These are phyloP conservation scores for Aurantiochytrium sp. DNA, from an alignment of 108 stramenopile genomes.

Conservation along the genomic window DNA sequence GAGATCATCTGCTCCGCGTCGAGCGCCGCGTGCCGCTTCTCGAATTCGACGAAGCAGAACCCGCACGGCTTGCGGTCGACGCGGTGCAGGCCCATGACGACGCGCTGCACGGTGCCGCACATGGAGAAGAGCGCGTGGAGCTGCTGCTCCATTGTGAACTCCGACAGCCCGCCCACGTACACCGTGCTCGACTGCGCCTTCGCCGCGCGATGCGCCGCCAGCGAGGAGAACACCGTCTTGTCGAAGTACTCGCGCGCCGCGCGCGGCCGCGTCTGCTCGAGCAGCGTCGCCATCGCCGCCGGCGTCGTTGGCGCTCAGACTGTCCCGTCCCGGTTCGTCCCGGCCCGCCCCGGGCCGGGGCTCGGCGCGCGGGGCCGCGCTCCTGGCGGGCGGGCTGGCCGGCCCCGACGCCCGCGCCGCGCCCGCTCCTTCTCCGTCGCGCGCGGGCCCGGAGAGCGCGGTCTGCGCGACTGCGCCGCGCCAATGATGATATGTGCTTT, in stretches of 20 bases:
- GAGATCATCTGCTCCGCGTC: not conserved
- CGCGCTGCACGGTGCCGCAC: not conserved
- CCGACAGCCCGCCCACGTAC: not conserved
- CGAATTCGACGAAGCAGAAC: slow-evolving; percentile 26
- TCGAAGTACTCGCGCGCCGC: slow-evolving; percentile 1
- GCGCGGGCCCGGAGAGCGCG: too few relatives aligned
- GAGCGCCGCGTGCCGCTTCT: not conserved
- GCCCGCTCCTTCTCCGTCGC: too few relatives aligned
- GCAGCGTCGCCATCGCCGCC: not conserved
- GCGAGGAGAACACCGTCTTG: not conserved
- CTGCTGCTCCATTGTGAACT: not conserved
- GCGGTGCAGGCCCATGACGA: slow-evolving; percentile 11
- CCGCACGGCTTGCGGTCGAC: slow-evolving; percentile 25
- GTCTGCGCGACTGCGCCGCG: too few relatives aligned
- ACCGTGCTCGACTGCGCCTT: not conserved
- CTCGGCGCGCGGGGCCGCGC: too few relatives aligned
- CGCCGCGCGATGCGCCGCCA: not conserved
- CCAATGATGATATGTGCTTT: too few relatives aligned
- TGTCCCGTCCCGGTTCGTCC: too few relatives aligned
- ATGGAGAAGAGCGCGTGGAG: not conserved
- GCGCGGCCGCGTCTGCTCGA: not conserved
- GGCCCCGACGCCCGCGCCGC: too few relatives aligned
- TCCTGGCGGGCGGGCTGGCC: too few relatives aligned
- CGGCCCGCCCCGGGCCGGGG: too few relatives aligned
- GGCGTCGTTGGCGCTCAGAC: too few relatives aligned